These are phyloP conservation scores for Anthracocystis walkeri DNA, from an alignment of 1,284 basidiomycete species.

Conservation along the genomic window DNA sequence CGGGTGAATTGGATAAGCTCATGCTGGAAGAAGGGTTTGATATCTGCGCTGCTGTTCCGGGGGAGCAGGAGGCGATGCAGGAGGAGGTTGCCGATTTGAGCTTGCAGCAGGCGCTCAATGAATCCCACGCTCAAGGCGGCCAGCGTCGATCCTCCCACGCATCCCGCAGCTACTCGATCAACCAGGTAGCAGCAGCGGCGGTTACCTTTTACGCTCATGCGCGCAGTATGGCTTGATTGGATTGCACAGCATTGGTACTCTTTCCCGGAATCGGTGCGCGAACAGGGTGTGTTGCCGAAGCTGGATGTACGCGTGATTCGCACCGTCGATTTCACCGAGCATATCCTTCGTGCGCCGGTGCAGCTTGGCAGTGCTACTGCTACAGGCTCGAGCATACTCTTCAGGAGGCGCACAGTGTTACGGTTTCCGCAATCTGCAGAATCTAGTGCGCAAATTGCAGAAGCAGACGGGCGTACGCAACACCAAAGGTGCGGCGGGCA, in stretches of 20 bases:
- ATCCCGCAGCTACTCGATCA: conserved; percentile 83
- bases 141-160: conserved; percentile 23
- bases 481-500: conserved; percentile 41
- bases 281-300: conserved; percentile 35
- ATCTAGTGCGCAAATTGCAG: conserved; percentile 85
- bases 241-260: conserved; percentile 26
- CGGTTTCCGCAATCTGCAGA: conserved; percentile 97
- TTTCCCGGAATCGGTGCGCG: conserved; percentile 18
- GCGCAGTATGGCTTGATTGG: conserved; percentile 56
- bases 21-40: conserved; percentile 86
- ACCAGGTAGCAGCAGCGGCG: conserved; percentile 90
- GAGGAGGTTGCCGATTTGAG: conserved; percentile 18
- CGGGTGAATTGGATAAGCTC: conserved; percentile 90
- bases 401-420: conserved; percentile 95
- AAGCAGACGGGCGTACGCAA: conserved; percentile 73
- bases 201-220: conserved; percentile 78
- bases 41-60: conserved; percentile 74
- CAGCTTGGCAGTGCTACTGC: background rate
- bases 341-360: conserved; percentile 68
- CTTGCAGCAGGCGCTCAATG: no score
- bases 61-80: conserved; percentile 39
- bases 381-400: conserved; percentile 75
- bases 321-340: conserved; percentile 76
- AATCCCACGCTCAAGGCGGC: background rate
- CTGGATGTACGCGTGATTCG: conserved; percentile 61